A percentile compares a stretch with the other conserved stretches of the same genome.
Evolutionary conservation across 2,329 filamentous ascomycete species (phyloP).

Genomic region (Pseudocercospora eumusae): DNA sequence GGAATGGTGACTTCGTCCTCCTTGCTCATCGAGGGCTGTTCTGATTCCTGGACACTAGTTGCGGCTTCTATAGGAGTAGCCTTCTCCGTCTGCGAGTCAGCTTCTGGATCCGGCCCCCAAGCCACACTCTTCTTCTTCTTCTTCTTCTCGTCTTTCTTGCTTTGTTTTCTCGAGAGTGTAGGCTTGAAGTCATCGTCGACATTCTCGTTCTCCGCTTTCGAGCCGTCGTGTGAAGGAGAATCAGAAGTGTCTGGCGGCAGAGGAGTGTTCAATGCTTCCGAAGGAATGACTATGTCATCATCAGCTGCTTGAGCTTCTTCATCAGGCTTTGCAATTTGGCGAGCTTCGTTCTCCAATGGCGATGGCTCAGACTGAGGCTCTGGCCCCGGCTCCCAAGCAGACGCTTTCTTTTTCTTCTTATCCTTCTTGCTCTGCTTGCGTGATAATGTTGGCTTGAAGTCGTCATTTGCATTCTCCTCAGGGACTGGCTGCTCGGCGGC

Average conservation of each 20-base stretch:
- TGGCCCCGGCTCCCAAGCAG: slow-evolving; percentile 6
- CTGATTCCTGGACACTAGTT: neutral
- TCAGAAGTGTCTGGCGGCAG: neutral
- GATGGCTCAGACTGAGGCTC: slow-evolving; percentile 1
- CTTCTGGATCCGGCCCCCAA: slow-evolving; percentile 5
- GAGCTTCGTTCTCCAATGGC: neutral
- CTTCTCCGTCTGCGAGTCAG: neutral
- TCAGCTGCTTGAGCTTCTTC: neutral
- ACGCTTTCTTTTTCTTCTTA: slow-evolving; percentile 22
- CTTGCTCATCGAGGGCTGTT: neutral
- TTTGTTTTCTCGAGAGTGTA: slow-evolving; percentile 25
- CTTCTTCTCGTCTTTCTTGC: slow-evolving; percentile 35
- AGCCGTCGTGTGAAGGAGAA: neutral
- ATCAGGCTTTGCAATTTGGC: neutral
- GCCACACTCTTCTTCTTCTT: slow-evolving; percentile 16
- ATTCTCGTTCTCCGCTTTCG: neutral
- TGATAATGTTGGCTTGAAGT: slow-evolving; percentile 13
- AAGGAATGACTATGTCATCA: neutral
- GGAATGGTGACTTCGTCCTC: neutral
- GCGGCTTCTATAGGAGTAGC: neutral
- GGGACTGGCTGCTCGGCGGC: neutral
- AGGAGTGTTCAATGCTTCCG: neutral
- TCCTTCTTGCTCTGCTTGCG: slow-evolving; percentile 34
- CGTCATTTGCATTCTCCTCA: slow-evolving; percentile 3
- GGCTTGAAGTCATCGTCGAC: slow-evolving; percentile 7